These are phyloP conservation scores for Nannochloropsis salina DNA, from an alignment of 108 stramenopile genomes.

Conservation along the genomic window DNA sequence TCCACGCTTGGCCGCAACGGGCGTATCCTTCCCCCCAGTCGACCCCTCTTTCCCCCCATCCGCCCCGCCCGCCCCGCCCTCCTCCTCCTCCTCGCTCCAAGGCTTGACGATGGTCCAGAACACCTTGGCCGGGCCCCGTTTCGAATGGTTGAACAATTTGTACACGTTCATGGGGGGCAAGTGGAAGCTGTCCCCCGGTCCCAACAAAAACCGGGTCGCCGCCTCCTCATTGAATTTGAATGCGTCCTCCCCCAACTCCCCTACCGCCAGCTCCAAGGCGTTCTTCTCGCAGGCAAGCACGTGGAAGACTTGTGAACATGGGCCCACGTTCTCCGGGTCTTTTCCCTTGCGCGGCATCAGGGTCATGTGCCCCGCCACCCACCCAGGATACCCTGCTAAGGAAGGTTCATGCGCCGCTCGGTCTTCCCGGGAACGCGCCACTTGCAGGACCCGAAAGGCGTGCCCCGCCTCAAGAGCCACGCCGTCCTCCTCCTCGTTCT, in stretches of 20 bases:
- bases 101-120: slow-evolving; percentile 82
- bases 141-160: slow-evolving; percentile 79
- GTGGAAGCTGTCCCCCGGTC: slow-evolving; percentile 83
- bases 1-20: not conserved
- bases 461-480: slow-evolving; percentile 21
- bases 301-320: slow-evolving; percentile 35
- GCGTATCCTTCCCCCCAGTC: not conserved
- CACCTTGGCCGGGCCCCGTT: slow-evolving; percentile 59
- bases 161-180: slow-evolving; percentile 90
- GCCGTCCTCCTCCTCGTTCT: slow-evolving; percentile 34
- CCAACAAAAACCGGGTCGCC: slow-evolving; percentile 76
- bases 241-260: slow-evolving; percentile 56
- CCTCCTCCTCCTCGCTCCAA: not conserved
- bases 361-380: slow-evolving; percentile 33
- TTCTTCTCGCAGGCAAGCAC: slow-evolving; percentile 33
- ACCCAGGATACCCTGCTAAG: slow-evolving; percentile 30
- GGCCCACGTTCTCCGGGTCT: slow-evolving; percentile 34
- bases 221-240: slow-evolving; percentile 69
- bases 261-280: slow-evolving; percentile 40
- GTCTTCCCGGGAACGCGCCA: not conserved
- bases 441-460: slow-evolving; percentile 29
- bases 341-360: slow-evolving; percentile 31
- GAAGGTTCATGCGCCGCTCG: slow-evolving; percentile 9
- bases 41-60: not conserved
- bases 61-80: not conserved